Evolutionary conservation across 2,329 filamentous ascomycete species (phyloP).

Genomic region (Colletotrichum tanaceti): DNA sequence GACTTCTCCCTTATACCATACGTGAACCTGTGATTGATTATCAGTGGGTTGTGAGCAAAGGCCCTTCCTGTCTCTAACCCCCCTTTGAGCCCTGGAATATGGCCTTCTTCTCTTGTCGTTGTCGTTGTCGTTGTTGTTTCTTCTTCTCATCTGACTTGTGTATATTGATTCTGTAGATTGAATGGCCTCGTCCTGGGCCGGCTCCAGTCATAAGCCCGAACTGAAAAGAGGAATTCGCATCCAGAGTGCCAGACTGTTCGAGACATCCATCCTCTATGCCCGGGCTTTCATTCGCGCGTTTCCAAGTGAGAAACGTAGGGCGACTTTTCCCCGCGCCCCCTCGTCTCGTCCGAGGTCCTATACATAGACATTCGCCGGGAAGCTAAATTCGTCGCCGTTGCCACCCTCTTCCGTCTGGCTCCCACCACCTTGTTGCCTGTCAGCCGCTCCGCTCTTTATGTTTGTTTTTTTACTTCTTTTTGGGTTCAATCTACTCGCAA

Average conservation of each 20-base stretch:
- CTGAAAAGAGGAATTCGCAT: conserved; percentile 4
- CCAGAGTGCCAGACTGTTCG: conserved; percentile 10
- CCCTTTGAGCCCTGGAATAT: background rate
- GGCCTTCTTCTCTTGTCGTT: conserved; percentile 20
- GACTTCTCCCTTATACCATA: conserved; percentile 24
- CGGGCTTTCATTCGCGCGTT: background rate
- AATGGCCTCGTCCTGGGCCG: conserved; percentile 24
- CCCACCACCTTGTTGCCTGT: background rate
- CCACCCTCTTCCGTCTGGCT: conserved; percentile 1
- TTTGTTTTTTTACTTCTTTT: background rate
- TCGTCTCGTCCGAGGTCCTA: background rate
- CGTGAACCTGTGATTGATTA: conserved; percentile 26
- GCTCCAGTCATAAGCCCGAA: conserved; percentile 14
- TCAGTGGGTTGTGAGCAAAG: conserved; percentile 28
- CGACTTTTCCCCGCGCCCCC: background rate
- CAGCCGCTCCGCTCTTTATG: conserved; percentile 18
- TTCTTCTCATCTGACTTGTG: conserved; percentile 1
- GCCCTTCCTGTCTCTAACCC: conserved; percentile 17
- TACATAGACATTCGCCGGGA: too few species aligned
- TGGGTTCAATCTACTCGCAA: conserved; percentile 24
- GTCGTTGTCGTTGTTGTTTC: conserved; percentile 6
- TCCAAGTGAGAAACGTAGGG: conserved; percentile 5
- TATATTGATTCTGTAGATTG: too few species aligned
- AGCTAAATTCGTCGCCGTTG: conserved; percentile 6
- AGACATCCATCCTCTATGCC: conserved; percentile 27